phyloP scores from a whole-genome alignment of 805 yeast species.

The Starmerella bombicola region DNA sequence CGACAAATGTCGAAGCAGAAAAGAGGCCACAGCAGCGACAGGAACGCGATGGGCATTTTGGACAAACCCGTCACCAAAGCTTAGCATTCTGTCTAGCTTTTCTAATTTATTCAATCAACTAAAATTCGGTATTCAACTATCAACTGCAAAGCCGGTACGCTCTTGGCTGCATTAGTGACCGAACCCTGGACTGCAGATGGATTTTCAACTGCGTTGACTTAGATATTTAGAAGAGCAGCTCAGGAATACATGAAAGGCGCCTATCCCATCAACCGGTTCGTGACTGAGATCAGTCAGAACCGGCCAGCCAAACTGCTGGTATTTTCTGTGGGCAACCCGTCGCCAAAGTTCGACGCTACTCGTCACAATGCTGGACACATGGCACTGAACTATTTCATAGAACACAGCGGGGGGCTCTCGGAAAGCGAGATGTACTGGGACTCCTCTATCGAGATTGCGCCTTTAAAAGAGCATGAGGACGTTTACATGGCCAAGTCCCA shows the following conservation, averaged over 20 bases:
- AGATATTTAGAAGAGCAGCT: no score
- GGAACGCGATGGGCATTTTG: constrained; percentile 9
- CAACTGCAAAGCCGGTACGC: no score
- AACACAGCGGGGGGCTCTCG: constrained; percentile 12
- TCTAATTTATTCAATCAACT: no score
- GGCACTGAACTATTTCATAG: constrained; percentile 31
- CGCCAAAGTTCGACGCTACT: constrained; percentile 44
- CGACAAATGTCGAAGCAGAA: background rate
- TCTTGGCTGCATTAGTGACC: no score
- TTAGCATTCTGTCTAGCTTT: background rate
- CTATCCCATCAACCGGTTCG: constrained; percentile 20
- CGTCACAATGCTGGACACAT: constrained; percentile 72
- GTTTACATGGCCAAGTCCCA: constrained; percentile 41
- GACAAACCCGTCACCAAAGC: no score
- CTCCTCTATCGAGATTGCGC: constrained; percentile 7
- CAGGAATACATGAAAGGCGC: constrained; percentile 2
- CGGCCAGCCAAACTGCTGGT: constrained; percentile 14
- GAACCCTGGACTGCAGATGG: no score
- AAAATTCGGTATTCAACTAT: no score
- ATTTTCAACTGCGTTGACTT: no score
- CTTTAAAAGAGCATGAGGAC: constrained; percentile 9
- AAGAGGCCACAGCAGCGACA: background rate
- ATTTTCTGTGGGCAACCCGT: constrained; percentile 66
- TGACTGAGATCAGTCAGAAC: constrained; percentile 10
- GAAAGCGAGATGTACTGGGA: constrained; percentile 1